Conservation (phyloP, 148 eudicot genomes). For the Hydrangea macrophylla region DNA sequence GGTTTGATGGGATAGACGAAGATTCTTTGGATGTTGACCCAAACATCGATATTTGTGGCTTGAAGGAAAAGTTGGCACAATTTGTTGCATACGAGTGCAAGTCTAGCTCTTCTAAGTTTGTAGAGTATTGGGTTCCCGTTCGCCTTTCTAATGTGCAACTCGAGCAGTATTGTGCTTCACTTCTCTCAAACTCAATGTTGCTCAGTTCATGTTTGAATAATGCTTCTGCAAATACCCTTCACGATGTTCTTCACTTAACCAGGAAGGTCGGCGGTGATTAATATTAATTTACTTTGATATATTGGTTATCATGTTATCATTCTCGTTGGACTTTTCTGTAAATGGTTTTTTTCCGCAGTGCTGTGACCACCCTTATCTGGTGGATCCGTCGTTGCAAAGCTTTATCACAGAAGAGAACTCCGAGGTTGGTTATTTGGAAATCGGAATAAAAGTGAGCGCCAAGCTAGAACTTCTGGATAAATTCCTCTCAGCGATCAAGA, state of each 20-base stretch:
- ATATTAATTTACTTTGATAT: too few species aligned
- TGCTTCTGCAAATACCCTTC: constrained; percentile 44
- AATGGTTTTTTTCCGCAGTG: constrained; percentile 45
- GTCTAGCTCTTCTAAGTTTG: constrained; percentile 29
- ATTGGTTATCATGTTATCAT: too few species aligned
- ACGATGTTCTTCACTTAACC: constrained; percentile 42
- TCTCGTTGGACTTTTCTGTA: not conserved
- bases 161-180: constrained; percentile 61
- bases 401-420: constrained; percentile 29
- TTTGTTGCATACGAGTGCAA: constrained; percentile 37
- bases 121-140: too few species aligned
- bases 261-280: too few species aligned
- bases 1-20: constrained; percentile 19
- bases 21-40: constrained; percentile 16
- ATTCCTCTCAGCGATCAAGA: constrained; percentile 44
- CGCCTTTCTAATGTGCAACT: constrained; percentile 68
- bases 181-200: constrained; percentile 39
- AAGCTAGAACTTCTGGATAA: constrained; percentile 66
- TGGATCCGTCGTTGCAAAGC: constrained; percentile 37
- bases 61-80: constrained; percentile 43
- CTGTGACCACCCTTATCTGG: constrained; percentile 83
- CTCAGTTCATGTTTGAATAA: constrained; percentile 45
- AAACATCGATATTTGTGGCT: constrained; percentile 15
- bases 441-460: constrained; percentile 64
- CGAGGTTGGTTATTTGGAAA: constrained; percentile 29